Base-by-base conservation (phyloP, 2,329 filamentous ascomycete species). In the Coniochaeta sp. region DNA sequence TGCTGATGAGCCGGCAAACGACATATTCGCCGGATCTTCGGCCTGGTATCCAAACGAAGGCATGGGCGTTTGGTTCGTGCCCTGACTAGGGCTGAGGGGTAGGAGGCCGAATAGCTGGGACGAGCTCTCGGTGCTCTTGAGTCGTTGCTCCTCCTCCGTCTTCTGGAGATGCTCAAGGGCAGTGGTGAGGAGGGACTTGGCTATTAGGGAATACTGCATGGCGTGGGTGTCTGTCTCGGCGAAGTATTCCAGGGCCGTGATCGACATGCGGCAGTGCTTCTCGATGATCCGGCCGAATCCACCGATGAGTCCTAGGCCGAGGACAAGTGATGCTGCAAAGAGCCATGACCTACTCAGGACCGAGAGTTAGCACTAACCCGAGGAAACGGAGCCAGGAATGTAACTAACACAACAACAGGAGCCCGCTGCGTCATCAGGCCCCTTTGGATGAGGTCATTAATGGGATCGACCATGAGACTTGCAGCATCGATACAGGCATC, bases 401-500 rank as follows among this genome's bases (percentile, higher is more conserved):
- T 20, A 2, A 70, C 76, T 65, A 60, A 78, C 76, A 79, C 74
- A 20, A 79, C 63, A 14, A 79, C 60, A 0, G 77, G 77, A 22
- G 75, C 71, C 8, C 71, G 68, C 1, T 70, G 67, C n/a, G 71
- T 68, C n/a, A 77, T 57, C 7, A 67, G 52, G 0, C 69, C 67
- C 9, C 65, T 65, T 40, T 74, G 64, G 2, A 77, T 70, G 4
- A 78, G 61, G 28, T 72, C 71, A 10, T 73, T 56, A 4, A 79
- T 65, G 0, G 70, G 67, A 52, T 79, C 75, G 1, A 79, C 71
- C 75, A 79, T 78, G 24, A 79, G 55, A 48, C 73, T 76, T 1
- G 76, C 77, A 0, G 77, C 75, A 48, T 79, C 77, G 30, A 80
- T 78, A 27, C 77, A 80, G 1, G 77, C 77, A 58, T 80, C 76